These are phyloP conservation scores for Aureobasidium pullulans DNA, from an alignment of 2,329 filamentous ascomycete genomes.

Conservation along the genomic window DNA sequence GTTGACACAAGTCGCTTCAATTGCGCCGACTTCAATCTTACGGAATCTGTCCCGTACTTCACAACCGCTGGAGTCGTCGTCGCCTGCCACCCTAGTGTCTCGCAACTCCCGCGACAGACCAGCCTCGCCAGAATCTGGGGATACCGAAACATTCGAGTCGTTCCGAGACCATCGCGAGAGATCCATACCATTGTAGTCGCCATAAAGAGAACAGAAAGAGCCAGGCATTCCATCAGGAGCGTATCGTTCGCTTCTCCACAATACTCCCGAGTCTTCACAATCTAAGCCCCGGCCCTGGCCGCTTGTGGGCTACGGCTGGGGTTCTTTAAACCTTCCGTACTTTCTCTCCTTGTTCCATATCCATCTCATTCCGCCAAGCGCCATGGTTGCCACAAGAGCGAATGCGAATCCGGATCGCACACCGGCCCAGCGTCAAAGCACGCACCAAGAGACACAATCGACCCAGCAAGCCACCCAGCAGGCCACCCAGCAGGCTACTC, in stretches of 20 bases:
- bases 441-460: background rate
- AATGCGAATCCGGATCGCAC: background rate
- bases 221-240: background rate
- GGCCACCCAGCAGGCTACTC: slow-evolving; percentile 9
- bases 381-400: background rate
- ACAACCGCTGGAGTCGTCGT: background rate
- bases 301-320: slow-evolving; percentile 11
- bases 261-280: background rate
- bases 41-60: background rate
- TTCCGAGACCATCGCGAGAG: background rate
- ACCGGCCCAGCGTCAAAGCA: background rate
- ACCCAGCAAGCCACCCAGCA: slow-evolving; percentile 10
- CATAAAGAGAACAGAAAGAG: background rate
- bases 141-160: slow-evolving; percentile 4
- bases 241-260: background rate
- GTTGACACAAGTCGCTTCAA: background rate
- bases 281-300: slow-evolving; percentile 3
- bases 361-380: background rate
- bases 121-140: slow-evolving; percentile 1
- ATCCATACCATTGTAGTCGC: background rate
- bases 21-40: background rate
- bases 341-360: background rate
- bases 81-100: background rate
- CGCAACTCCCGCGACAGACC: background rate
- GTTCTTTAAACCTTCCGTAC: background rate